These are phyloP conservation scores for Mycosphaerelloides madeirae DNA, from an alignment of 2,329 filamentous ascomycete species.

Conservation along the genomic window DNA sequence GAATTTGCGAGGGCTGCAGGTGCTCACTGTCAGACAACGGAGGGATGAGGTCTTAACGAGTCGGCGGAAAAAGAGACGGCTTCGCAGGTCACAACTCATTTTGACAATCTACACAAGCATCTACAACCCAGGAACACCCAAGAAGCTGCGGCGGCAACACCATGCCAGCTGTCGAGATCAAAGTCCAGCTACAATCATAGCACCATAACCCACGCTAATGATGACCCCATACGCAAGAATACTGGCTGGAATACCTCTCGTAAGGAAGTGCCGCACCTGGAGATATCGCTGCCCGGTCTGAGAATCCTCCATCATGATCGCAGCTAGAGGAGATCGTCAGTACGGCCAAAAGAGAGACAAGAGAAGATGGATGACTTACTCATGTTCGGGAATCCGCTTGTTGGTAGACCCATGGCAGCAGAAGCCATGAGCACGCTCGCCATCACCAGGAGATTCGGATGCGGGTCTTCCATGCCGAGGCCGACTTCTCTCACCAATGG, in stretches of 20 bases:
- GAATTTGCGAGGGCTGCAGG: too few relatives aligned
- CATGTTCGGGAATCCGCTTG: conserved; percentile 98
- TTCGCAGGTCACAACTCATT: too few relatives aligned
- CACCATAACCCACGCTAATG: conserved; percentile 81
- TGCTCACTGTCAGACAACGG: too few relatives aligned
- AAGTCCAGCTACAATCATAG: conserved; percentile 74
- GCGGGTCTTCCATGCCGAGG: conserved; percentile 75
- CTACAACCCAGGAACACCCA: too few relatives aligned
- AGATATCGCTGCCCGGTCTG: conserved; percentile 87
- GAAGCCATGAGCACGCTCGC: conserved; percentile 91
- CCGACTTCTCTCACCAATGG: conserved; percentile 87
- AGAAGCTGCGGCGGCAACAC: too few relatives aligned
- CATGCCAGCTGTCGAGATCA: too few relatives aligned
- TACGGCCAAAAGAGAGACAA: background rate
- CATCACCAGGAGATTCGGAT: conserved; percentile 95
- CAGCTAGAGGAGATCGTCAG: conserved; percentile 53
- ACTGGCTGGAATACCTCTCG: conserved; percentile 82
- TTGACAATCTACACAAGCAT: background rate
- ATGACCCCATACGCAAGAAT: conserved; percentile 76
- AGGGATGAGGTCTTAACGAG: too few relatives aligned
- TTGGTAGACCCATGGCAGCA: conserved; percentile 95
- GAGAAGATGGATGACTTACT: conserved; percentile 62
- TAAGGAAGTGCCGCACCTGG: conserved; percentile 89
- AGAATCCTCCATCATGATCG: conserved; percentile 98
- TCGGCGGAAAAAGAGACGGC: too few relatives aligned